Percentiles rank a stretch among this genome's conserved stretches.
phyloP scores from a whole-genome alignment of 179 eudicot genomes.

The Monotropa hypopitys region DNA sequence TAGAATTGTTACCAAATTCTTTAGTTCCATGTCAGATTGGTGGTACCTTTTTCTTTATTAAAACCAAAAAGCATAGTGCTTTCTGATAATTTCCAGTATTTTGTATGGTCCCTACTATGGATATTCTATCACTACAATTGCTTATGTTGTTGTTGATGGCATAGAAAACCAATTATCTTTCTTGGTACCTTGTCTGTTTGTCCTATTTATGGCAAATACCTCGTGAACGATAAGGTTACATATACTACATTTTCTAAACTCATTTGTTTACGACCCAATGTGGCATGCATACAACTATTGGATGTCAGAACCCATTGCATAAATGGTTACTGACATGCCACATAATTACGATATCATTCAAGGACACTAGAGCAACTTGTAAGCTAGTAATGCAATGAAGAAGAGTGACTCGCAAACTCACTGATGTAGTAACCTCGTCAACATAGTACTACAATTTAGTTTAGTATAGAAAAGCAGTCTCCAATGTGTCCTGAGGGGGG shows the following conservation, averaged over 20 bases:
- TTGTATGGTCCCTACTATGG: background rate
- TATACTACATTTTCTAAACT: background rate
- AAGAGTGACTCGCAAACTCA: background rate
- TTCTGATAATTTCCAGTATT: background rate
- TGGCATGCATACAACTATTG: background rate
- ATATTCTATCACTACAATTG: background rate
- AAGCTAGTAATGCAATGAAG: background rate
- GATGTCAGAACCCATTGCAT: background rate
- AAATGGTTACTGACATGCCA: background rate
- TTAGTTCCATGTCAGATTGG: background rate
- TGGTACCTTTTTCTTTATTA: background rate
- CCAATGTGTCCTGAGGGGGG: background rate
- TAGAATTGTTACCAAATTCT: background rate
- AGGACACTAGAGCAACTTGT: background rate
- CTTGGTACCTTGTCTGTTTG: background rate
- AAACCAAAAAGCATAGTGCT: background rate
- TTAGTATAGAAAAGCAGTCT: background rate
- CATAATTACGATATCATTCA: background rate
- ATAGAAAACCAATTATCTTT: background rate
- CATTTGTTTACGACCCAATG: background rate
- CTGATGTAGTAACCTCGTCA: background rate
- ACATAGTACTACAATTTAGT: background rate
- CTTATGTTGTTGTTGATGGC: background rate
- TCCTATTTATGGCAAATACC: background rate
- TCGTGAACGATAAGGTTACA: background rate